Evolutionary conservation across 2,329 filamentous ascomycete species (phyloP), one percentile per base, ranked within the genome.

Genomic region (Penicillium sp.): DNA sequence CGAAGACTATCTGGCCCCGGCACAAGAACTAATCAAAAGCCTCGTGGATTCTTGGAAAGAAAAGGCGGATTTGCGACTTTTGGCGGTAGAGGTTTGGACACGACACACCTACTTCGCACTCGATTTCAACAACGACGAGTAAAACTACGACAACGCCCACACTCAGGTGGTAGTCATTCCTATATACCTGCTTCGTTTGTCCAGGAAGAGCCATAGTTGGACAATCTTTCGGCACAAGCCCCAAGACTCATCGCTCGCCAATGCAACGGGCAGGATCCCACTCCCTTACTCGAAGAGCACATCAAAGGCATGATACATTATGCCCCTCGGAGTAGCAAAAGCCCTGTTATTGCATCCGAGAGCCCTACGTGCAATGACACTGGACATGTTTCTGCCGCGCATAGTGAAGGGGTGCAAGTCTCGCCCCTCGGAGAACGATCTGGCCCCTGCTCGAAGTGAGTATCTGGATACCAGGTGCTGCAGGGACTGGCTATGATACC

Each of bases 271-370:
- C 43, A 36, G 27, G 11, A 52, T 9, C 43, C 49, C 1, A 47
- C 38, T 14, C 49, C 49, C n/a, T 52, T 52, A 16, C 38, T 52
- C 21, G 50, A 52, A 27, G 43, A 52, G 10, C 50, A 52, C 14
- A 52, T 47, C 18, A 52, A 43, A 47, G 44, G 43, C 18, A 27
- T 52, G 18, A 18, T 18, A 18, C 18, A 2, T 18, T 18, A 18
- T 18, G 18, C 18, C 2, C 18, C 18, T 18, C 18, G 18, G 18
- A 18, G 18, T 18, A 18, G 18, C 18, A 18, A 18, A 18, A 18
- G 18, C 18, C 2, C 18, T 18, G 18, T 18, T 18, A 2, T 18
- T 18, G 18, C 18, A 18, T 18, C 18, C 2, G 18, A 18, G 18
- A 18, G 18, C 18, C 18, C 18, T 18, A 18, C 2, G 2, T 18